Evolutionary conservation across 2,329 filamentous ascomycete genomes (phyloP).

Genomic region (Mycosphaerelloides madeirae): DNA sequence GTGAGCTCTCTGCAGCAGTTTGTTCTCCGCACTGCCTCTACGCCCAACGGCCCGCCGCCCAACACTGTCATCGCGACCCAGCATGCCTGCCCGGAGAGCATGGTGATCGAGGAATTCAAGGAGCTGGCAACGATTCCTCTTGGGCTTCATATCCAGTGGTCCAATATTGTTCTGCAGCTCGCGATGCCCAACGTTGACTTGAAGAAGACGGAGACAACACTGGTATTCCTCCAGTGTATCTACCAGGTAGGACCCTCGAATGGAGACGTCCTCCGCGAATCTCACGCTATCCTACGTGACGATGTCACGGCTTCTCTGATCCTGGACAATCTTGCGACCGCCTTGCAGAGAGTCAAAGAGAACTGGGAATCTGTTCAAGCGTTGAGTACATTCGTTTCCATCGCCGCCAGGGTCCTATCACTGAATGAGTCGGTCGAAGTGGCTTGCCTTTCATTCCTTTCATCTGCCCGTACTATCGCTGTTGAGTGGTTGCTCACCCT

Average conservation of each 20-base stretch:
- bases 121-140: conserved; percentile 48
- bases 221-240: conserved; percentile 49
- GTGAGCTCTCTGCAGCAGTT: conserved; percentile 33
- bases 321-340: conserved; percentile 8
- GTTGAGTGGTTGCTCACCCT: conserved; percentile 49
- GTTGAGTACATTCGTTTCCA: conserved; percentile 17
- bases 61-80: conserved; percentile 44
- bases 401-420: conserved; percentile 22
- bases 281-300: conserved; percentile 51
- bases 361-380: conserved; percentile 29
- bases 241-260: conserved; percentile 52
- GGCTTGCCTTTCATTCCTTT: conserved; percentile 30
- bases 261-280: conserved; percentile 36
- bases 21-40: conserved; percentile 27
- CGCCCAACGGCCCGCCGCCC: conserved; percentile 14
- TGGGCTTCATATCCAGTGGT: conserved; percentile 46
- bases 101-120: conserved; percentile 50
- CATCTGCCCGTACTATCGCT: conserved; percentile 41
- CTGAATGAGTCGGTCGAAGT: conserved; percentile 9
- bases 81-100: conserved; percentile 41
- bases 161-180: conserved; percentile 47
- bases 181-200: conserved; percentile 56
- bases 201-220: conserved; percentile 47
- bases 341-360: conserved; percentile 19
- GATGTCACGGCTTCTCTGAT: conserved; percentile 4